Evolutionary conservation across 2,329 filamentous ascomycete genomes (phyloP), one percentile per base, ranked within the genome.

Genomic region (Talaromyces rugulosus): DNA sequence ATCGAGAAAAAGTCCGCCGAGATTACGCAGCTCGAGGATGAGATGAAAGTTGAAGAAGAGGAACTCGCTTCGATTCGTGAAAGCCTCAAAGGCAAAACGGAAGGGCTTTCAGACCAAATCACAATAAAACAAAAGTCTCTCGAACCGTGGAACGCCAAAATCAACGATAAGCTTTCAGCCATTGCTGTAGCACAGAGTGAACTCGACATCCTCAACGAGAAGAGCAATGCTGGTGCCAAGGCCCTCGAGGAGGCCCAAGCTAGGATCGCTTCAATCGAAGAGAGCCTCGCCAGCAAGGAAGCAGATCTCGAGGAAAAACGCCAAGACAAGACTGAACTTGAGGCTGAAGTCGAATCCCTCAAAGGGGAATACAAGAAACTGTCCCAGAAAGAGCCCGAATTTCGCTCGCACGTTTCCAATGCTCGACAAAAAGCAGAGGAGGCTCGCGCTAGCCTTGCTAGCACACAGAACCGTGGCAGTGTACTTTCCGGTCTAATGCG

Each of bases 131-230:
- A 99, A 72, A 97, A 96, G 77, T 89, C 91, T 0, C 82, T 99
- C 11, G 94, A 98, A 77, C 95, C 95, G 0, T 99, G 95, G 95
- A 93, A 89, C 68, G 92, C 92, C 67, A 98, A 95, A 78, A 94
- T 99, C 79, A 97, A 95, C 75, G 89, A 96, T 72, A 98, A 96
- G 75, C 90, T 95, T 71, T 97, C 93, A 0, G 87, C 90, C 3
- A 96, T 97, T 67, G 94, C 94, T 4, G 93, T 99, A 11, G 92
- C 95, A 1, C 91, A 96, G 74, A 96, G 92, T 75, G 94, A 99
- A 75, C 85, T 98, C 67, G 89, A 92, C 63, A 98, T 99, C 62
- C 83, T 99, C 7, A 85, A 87, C 47, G 95, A 99, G 73, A 92
- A 92, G 72, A 91, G 91, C 58, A 96, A 92, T 70, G 89, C 94